phyloP scores from a whole-genome alignment of 306 rosid genomes.

The Citrullus mucosospermus region DNA sequence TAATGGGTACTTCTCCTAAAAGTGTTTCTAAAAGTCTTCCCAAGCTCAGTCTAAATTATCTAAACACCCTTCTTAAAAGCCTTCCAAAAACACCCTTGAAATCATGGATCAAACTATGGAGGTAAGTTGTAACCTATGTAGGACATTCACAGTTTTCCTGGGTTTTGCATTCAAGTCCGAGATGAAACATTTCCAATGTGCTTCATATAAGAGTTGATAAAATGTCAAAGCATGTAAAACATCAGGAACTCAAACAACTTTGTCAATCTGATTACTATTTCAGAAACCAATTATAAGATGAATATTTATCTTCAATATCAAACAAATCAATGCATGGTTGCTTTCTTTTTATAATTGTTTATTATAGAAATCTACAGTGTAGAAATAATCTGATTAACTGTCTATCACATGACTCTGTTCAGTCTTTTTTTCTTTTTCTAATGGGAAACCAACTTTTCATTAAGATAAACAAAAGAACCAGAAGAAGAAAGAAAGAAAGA shows the following conservation, averaged over 20 bases:
- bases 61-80: too few relatives aligned
- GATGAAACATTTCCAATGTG: neutral
- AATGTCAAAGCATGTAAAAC: neutral
- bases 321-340: neutral
- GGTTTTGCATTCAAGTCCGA: neutral
- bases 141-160: neutral
- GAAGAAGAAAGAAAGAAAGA: neutral
- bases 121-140: neutral
- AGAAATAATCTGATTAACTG: neutral
- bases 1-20: too few relatives aligned
- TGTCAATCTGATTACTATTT: neutral
- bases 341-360: neutral
- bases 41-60: neutral
- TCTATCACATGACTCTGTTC: neutral
- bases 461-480: neutral
- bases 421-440: neutral
- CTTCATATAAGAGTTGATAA: neutral
- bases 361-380: neutral
- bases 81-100: neutral
- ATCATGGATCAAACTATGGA: neutral
- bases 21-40: neutral
- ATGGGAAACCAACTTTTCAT: neutral
- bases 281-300: neutral
- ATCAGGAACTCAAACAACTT: neutral
- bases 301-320: neutral